phyloP scores from a whole-genome alignment of 2,329 filamentous ascomycete species.

The Lasiodiplodia sp. region DNA sequence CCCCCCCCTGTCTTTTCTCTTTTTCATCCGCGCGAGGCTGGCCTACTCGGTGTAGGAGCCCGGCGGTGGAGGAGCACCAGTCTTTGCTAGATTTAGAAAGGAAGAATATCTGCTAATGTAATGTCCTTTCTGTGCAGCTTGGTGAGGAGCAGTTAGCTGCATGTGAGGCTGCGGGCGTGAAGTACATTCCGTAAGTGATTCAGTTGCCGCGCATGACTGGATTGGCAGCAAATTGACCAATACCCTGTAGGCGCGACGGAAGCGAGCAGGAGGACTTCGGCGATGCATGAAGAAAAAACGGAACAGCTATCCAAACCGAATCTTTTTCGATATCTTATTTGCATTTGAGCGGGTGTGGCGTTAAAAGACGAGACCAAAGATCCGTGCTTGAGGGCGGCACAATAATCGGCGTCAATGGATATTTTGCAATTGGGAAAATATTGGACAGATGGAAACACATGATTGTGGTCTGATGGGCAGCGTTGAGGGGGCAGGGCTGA shows the following conservation, averaged over 20 bases:
- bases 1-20: background rate
- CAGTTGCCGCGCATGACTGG: background rate
- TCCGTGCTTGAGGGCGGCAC: constrained; percentile 4
- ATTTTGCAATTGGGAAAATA: background rate
- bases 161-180: constrained; percentile 66
- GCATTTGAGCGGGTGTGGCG: constrained; percentile 30
- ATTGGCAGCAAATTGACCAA: background rate
- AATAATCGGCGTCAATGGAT: constrained; percentile 11
- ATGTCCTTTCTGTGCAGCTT: constrained; percentile 46
- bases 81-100: background rate
- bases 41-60: background rate
- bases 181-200: constrained; percentile 61
- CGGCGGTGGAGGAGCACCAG: too few species aligned
- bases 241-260: constrained; percentile 39
- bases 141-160: constrained; percentile 64
- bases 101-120: background rate
- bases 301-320: background rate
- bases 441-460: background rate
- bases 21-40: background rate
- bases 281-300: constrained; percentile 6
- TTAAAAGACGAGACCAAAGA: constrained; percentile 10
- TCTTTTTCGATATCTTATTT: constrained; percentile 10
- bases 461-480: constrained; percentile 2
- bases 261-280: constrained; percentile 44
- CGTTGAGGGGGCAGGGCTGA: background rate